Evolutionary conservation across 768 basidiomycete genomes (phyloP).

Genomic region (Lentinula aciculospora): DNA sequence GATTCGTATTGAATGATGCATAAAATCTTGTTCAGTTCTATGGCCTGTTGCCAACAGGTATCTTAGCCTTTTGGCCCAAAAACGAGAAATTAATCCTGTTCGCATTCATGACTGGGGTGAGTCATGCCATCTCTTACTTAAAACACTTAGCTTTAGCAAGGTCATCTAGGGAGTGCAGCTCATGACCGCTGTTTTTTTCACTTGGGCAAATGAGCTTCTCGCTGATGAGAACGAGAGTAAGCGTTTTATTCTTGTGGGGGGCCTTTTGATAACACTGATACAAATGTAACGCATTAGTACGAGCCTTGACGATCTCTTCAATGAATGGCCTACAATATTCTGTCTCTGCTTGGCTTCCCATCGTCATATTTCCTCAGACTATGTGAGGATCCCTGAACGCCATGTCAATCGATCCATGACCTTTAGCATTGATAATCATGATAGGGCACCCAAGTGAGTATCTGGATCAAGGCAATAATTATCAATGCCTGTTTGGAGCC

Average conservation of each 20-base stretch:
- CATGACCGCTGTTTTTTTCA: slow-evolving; percentile 21
- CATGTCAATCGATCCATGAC: too few relatives aligned
- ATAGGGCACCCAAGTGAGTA: slow-evolving; percentile 13
- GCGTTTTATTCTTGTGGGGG: background rate
- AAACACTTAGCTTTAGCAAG: background rate
- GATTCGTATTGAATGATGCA: background rate
- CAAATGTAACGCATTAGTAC: slow-evolving; percentile 13
- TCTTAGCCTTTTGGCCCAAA: slow-evolving; percentile 18
- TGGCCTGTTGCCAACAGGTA: slow-evolving; percentile 12
- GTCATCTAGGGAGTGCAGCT: slow-evolving; percentile 16
- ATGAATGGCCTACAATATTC: slow-evolving; percentile 21
- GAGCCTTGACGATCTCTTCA: slow-evolving; percentile 18
- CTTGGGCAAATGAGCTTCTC: slow-evolving; percentile 19
- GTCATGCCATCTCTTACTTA: background rate
- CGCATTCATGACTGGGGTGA: slow-evolving; percentile 18
- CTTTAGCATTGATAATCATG: too few relatives aligned
- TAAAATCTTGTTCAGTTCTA: background rate
- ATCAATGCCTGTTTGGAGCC: background rate
- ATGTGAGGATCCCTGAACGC: slow-evolving; percentile 13
- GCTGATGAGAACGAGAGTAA: slow-evolving; percentile 18
- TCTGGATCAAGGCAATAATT: background rate
- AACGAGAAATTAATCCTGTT: slow-evolving; percentile 18
- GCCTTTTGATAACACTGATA: background rate
- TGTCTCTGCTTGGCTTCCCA: slow-evolving; percentile 21
- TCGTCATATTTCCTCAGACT: slow-evolving; percentile 21